A percentile compares a stretch with the other conserved stretches of the same genome.
Conservation (phyloP, 805 yeast genomes). For the Zygotorulaspora florentina region DNA sequence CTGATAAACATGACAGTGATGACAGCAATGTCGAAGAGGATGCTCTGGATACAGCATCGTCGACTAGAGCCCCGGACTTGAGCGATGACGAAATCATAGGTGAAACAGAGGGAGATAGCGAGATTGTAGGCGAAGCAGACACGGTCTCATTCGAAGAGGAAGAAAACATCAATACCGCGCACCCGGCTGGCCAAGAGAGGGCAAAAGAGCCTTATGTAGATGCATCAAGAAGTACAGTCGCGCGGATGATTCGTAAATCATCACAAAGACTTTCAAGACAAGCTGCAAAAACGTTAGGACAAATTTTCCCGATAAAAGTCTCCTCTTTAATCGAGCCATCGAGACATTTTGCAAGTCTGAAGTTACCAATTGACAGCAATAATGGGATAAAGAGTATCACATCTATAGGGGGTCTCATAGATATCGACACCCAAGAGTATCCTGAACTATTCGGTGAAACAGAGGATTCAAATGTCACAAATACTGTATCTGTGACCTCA, state of each 20-base stretch:
- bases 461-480: conserved; percentile 5
- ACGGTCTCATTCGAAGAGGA: conserved; percentile 15
- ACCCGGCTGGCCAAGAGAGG: conserved; percentile 12
- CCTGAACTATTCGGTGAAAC: conserved; percentile 27
- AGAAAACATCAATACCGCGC: conserved; percentile 4
- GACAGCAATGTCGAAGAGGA: conserved; percentile 39
- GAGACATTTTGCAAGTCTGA: conserved; percentile 86
- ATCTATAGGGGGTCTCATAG: conserved; percentile 36
- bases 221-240: conserved; percentile 65
- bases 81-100: conserved; percentile 28
- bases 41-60: conserved; percentile 13
- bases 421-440: conserved; percentile 26
- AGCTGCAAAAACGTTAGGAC: conserved; percentile 86
- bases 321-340: conserved; percentile 83
- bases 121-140: conserved; percentile 18
- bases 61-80: conserved; percentile 2
- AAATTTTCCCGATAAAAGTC: conserved; percentile 71
- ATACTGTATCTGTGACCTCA: conserved; percentile 3
- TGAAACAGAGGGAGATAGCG: conserved; percentile 6
- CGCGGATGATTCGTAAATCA: conserved; percentile 68
- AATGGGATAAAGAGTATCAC: conserved; percentile 23
- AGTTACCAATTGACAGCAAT: conserved; percentile 48
- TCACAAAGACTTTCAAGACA: conserved; percentile 72
- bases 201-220: conserved; percentile 63
- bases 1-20: conserved; percentile 30